phyloP scores from a whole-genome alignment of 768 basidiomycete genomes.

The Suillus alpinus region DNA sequence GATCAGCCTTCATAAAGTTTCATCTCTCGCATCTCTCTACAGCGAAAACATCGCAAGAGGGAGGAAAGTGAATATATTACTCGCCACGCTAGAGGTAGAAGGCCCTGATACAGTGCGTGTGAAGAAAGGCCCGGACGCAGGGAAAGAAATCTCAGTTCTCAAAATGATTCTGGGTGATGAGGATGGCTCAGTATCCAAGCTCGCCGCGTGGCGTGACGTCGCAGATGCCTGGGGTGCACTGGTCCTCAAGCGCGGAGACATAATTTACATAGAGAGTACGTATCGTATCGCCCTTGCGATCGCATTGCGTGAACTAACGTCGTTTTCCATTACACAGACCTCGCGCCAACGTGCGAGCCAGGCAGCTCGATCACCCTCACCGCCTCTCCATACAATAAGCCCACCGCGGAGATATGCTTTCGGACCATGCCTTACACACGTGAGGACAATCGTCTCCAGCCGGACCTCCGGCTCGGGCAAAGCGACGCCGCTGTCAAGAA shows the following conservation, averaged over 20 bases:
- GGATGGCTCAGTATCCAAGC: slow-evolving; percentile 60
- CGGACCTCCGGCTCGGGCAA: slow-evolving; percentile 68
- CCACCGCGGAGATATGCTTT: slow-evolving; percentile 68
- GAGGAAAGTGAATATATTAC: slow-evolving; percentile 53
- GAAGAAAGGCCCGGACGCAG: slow-evolving; percentile 69
- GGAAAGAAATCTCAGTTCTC: slow-evolving; percentile 64
- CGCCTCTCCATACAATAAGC: slow-evolving; percentile 67
- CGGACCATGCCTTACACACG: slow-evolving; percentile 67
- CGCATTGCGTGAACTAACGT: background rate
- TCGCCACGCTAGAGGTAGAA: slow-evolving; percentile 72
- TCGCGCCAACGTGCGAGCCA: slow-evolving; percentile 46
- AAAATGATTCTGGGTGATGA: slow-evolving; percentile 76
- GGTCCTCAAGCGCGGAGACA: slow-evolving; percentile 64
- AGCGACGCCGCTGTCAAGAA: slow-evolving; percentile 69
- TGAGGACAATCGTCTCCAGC: slow-evolving; percentile 59
- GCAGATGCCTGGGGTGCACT: slow-evolving; percentile 69
- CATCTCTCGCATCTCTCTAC: slow-evolving; percentile 44
- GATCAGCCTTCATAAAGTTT: slow-evolving; percentile 62
- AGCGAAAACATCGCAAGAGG: slow-evolving; percentile 22
- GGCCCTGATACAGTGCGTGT: slow-evolving; percentile 68
- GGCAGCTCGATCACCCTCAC: slow-evolving; percentile 49
- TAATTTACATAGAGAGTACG: slow-evolving; percentile 69
- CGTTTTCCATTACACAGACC: slow-evolving; percentile 38
- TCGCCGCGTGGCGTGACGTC: slow-evolving; percentile 76
- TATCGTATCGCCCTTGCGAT: slow-evolving; percentile 6